These are phyloP conservation scores for Pyrenophora tritici-repentis DNA, from an alignment of 2,329 filamentous ascomycete genomes.

Conservation along the genomic window DNA sequence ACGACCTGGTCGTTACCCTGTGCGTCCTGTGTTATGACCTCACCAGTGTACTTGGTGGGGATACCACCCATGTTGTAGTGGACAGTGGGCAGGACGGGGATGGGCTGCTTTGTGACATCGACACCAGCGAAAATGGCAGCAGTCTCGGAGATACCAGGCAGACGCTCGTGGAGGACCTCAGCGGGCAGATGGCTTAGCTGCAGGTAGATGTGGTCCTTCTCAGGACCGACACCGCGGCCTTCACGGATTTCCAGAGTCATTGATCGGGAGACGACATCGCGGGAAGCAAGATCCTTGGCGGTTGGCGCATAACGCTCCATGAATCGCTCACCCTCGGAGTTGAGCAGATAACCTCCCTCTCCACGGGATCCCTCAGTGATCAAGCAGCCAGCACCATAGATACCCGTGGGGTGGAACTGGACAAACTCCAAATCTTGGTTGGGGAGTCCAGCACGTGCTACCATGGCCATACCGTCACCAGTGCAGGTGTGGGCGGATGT, in stretches of 20 bases:
- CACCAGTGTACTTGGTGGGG: constrained; percentile 94
- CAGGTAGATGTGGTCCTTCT: constrained; percentile 98
- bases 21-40: constrained; percentile 88
- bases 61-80: constrained; percentile 99
- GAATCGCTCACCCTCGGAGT: constrained; percentile 97
- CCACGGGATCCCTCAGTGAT: constrained; percentile 98
- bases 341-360: constrained; percentile 96
- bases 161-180: constrained; percentile 91
- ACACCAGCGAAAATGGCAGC: constrained; percentile 97
- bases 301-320: constrained; percentile 99
- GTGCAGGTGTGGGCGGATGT: constrained; percentile 98
- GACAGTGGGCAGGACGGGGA: constrained; percentile 92
- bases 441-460: constrained; percentile 92
- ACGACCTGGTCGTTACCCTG: constrained; percentile 90
- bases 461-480: constrained; percentile 99
- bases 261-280: constrained; percentile 94
- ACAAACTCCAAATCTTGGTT: constrained; percentile 99
- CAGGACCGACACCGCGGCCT: constrained; percentile 92
- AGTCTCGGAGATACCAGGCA: constrained; percentile 98
- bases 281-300: constrained; percentile 94
- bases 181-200: constrained; percentile 94
- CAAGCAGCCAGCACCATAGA: constrained; percentile 93
- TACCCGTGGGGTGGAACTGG: constrained; percentile 98
- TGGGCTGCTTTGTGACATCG: constrained; percentile 95
- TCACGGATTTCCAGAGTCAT: constrained; percentile 99